Evolutionary conservation across 192 early-diverging fungal species (phyloP), one percentile per base, ranked within the genome.

Genomic region (Thamnidium elegans): DNA sequence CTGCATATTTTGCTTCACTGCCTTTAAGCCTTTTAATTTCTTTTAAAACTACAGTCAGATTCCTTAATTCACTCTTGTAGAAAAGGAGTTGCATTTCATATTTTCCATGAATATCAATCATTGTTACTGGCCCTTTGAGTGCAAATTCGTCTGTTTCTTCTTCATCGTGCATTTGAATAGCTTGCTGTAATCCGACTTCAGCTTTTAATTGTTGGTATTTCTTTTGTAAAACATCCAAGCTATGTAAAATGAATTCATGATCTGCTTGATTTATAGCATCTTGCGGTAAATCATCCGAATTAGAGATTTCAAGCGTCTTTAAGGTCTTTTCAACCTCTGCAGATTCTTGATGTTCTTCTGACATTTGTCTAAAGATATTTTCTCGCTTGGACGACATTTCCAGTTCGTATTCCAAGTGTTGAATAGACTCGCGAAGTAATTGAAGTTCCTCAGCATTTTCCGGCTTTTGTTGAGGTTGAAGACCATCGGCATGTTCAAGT

Each of bases 371-470:
- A 23, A 50, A 55, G 6, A 50, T 50, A 5, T 20, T 56, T 39
- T 58, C 55, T 32, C 56, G 43, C 32, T 47, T 51, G 20, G 50
- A 43, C 7, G 56, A 46, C 31, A 21, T 58, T 7, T 47, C 51
- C 31, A 66, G 14, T 36, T 71, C 51, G 1, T 50, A n/a, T 31
- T 71, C 70, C 15, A 71, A 36, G 13, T 50, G 60, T 31, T 50
- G 13, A 34, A 62, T 36, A 15, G 60, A 62, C 10, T 46, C 60
- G 8, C 45, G 44, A n/a, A 62, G 19, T n/a, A 62, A 13, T 9
- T 43, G 36, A 42, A 55, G 36, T 42, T 65, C 63, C 0, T 55
- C 34, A 43, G 46, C 62, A 9, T 20, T 14, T 17, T 59, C 66
- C 3, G 47, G 17, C 14, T 26, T 31, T 43, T 19, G 36, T 15